A percentile compares a stretch with the other conserved stretches of the same genome.
phyloP scores from a whole-genome alignment of 139 green algal species.

The Dunaliella sp. region DNA sequence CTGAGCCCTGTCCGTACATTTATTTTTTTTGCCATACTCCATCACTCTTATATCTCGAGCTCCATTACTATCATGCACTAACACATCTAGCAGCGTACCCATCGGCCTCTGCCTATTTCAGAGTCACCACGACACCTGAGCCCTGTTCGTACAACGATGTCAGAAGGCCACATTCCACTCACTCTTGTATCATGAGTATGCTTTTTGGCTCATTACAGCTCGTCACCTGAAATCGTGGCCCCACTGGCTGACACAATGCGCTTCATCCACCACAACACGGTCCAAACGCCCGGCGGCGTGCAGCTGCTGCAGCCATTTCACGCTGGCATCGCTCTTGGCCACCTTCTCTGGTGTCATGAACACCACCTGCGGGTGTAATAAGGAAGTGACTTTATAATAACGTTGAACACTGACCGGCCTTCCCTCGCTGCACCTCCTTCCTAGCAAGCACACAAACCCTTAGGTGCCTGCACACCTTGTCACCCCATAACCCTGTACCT shows the following conservation, averaged over 20 bases:
- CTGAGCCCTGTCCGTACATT: too few species aligned
- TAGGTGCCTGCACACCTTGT: too few species aligned
- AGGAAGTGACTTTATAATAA: slow-evolving; percentile 33
- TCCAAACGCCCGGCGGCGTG: slow-evolving; percentile 48
- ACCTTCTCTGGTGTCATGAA: slow-evolving; percentile 93
- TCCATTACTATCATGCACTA: background rate
- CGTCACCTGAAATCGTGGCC: slow-evolving; percentile 79
- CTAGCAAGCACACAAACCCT: slow-evolving; percentile 12
- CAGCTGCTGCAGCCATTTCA: slow-evolving; percentile 65
- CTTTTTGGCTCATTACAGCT: too few species aligned
- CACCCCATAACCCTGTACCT: too few species aligned
- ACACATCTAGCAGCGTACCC: background rate
- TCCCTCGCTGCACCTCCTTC: too few species aligned
- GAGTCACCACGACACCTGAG: too few species aligned
- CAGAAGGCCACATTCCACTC: too few species aligned
- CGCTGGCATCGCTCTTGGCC: slow-evolving; percentile 59
- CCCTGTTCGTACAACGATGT: too few species aligned
- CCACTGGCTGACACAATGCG: slow-evolving; percentile 79
- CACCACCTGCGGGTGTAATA: slow-evolving; percentile 51
- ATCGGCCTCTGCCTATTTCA: too few species aligned
- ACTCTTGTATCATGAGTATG: background rate
- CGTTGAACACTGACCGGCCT: too few species aligned
- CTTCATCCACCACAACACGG: slow-evolving; percentile 67
- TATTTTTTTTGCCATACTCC: too few species aligned
- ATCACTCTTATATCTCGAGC: too few species aligned